Conservation (phyloP, 352 stramenopile genomes). For the Peronospora belbahrii region DNA sequence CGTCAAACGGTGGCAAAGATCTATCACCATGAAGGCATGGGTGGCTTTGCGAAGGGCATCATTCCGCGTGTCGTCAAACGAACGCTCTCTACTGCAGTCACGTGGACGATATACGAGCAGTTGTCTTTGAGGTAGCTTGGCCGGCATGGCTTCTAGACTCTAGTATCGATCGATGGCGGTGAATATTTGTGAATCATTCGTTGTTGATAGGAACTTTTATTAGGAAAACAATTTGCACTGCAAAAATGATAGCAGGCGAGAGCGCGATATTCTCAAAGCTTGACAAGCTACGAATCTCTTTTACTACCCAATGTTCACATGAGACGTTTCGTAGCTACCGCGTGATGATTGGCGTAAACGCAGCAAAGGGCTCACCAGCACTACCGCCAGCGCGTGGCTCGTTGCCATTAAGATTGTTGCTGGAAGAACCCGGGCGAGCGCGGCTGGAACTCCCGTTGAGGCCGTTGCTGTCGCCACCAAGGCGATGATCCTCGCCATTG, state of each 20-base stretch:
- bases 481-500: slow-evolving; percentile 17
- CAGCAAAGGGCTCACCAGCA: slow-evolving; percentile 59
- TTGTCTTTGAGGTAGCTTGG: slow-evolving; percentile 46
- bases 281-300: too few species aligned
- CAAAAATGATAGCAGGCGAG: slow-evolving; percentile 9
- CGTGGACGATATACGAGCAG: slow-evolving; percentile 98
- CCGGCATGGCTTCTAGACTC: neutral
- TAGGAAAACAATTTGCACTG: slow-evolving; percentile 15
- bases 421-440: neutral
- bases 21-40: slow-evolving; percentile 84
- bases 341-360: slow-evolving; percentile 84
- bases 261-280: neutral
- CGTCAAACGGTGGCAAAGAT: slow-evolving; percentile 79
- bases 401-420: slow-evolving; percentile 21
- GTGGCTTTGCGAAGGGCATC: slow-evolving; percentile 92
- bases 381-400: slow-evolving; percentile 9
- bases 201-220: slow-evolving; percentile 28
- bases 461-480: slow-evolving; percentile 8
- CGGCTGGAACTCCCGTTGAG: slow-evolving; percentile 17
- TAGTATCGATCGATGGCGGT: neutral
- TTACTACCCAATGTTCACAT: too few species aligned
- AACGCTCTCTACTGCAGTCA: slow-evolving; percentile 96
- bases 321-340: slow-evolving; percentile 41
- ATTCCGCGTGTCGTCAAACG: slow-evolving; percentile 92
- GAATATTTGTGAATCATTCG: slow-evolving; percentile 1